Evolutionary conservation across 2,329 filamentous ascomycete genomes (phyloP).

Genomic region (Stemphylium beticola): DNA sequence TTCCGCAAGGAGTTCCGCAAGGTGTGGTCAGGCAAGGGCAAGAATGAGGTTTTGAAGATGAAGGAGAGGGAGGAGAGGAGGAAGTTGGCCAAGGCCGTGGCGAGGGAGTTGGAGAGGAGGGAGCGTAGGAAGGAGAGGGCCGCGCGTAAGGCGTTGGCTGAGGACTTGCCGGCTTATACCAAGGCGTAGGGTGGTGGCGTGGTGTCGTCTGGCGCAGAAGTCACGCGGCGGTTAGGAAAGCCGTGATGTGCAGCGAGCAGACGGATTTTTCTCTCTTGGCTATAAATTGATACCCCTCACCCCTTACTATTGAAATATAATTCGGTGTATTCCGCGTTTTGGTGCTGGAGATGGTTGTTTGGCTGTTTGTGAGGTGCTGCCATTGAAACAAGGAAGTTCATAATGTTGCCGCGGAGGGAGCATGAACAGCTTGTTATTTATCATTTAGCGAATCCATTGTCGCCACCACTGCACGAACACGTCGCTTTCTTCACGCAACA

Average conservation of each 20-base stretch:
- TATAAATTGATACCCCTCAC: constrained; percentile 6
- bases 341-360: too few relatives aligned
- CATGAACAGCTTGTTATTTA: too few relatives aligned
- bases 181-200: constrained; percentile 19
- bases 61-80: constrained; percentile 40
- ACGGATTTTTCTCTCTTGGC: background rate
- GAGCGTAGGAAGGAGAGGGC: constrained; percentile 34
- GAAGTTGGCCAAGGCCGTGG: constrained; percentile 42
- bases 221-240: background rate
- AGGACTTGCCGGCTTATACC: constrained; percentile 33
- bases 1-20: constrained; percentile 40
- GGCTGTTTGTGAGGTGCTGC: too few relatives aligned
- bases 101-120: constrained; percentile 35
- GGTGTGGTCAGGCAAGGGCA: constrained; percentile 39
- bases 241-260: background rate
- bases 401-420: too few relatives aligned
- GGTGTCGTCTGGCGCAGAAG: background rate
- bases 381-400: too few relatives aligned
- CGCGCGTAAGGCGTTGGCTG: constrained; percentile 22
- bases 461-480: too few relatives aligned
- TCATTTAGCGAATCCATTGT: too few relatives aligned
- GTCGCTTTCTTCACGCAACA: too few relatives aligned
- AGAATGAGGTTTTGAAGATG: constrained; percentile 33
- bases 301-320: too few relatives aligned
- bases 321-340: too few relatives aligned